Evolutionary conservation across 768 basidiomycete species (phyloP), one percentile per base, ranked within the genome.

Genomic region (Boletus subparvulus): DNA sequence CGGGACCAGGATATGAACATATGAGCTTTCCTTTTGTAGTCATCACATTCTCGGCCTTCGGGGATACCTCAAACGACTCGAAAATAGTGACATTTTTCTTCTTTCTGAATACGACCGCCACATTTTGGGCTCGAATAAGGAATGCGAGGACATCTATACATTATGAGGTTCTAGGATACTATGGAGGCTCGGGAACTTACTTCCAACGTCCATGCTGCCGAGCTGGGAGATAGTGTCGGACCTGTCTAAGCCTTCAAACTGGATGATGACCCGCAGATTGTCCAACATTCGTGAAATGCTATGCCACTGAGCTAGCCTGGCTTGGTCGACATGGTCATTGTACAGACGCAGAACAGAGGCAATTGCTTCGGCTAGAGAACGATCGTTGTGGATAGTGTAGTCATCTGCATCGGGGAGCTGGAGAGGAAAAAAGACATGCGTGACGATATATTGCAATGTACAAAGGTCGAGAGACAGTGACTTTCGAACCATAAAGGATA

Each of bases 11-110:
- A 63, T 74, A 83, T 0, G 72, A 74, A n/a, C 76, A 73, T 6
- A 76, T 19, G 4, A 83, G 72, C 53, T 80, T 81, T 33, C 80
- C 80, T 36, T 62, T 59, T 0, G 72, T 49, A 2, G 58, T 63
- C 67, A 79, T 77, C 21, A 83, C 72, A 7, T 56, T 58, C 12
- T 61, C 62, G 3, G 71, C 60, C 26, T 63, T 61, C 1, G 79
- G 73, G 3, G 78, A 77, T 14, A 76, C 69, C 59, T 83, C 78
- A 53, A 84, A 84, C 8, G 67, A 65, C 58, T 83, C 82, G 52
- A 78, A 75, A 24, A 71, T 54, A 13, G 75, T 73, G 13, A 61
- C 52, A 7, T 59, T 39, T n/a, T 56, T 46, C 16, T 52, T 52
- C 47, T 65, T 69, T 37, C 78, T 73, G 19, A 80, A 59, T 12